Conservation (phyloP, 1,139 yeast genomes). For the Candida sanyaensis region DNA sequence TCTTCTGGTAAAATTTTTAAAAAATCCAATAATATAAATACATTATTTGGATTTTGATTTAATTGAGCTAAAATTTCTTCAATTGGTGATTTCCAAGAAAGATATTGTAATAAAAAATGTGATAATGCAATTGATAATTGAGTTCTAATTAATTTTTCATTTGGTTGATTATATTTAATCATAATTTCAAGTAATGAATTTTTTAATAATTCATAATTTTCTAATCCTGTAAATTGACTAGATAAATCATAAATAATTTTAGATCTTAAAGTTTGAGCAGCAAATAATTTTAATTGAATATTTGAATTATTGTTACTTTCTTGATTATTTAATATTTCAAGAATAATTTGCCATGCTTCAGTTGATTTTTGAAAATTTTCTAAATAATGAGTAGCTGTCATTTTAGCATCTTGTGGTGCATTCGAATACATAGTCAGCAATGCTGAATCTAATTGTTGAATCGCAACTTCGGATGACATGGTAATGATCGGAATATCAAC, state of each 20-base stretch:
- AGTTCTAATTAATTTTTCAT: constrained; percentile 63
- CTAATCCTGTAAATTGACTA: constrained; percentile 61
- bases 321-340: constrained; percentile 29
- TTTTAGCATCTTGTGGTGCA: constrained; percentile 52
- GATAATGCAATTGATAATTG: constrained; percentile 83
- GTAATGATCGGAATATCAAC: background rate
- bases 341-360: constrained; percentile 65
- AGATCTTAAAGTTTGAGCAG: constrained; percentile 87
- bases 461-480: constrained; percentile 10
- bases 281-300: constrained; percentile 69
- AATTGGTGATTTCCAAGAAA: constrained; percentile 72
- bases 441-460: constrained; percentile 44
- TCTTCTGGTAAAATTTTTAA: constrained; percentile 91
- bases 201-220: constrained; percentile 55
- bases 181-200: constrained; percentile 62
- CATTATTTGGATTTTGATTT: constrained; percentile 25
- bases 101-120: constrained; percentile 75
- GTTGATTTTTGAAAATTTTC: constrained; percentile 82
- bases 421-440: constrained; percentile 63
- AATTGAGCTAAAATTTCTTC: constrained; percentile 62
- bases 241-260: constrained; percentile 81
- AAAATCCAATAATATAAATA: constrained; percentile 60
- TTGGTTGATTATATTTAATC: constrained; percentile 42
- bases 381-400: constrained; percentile 63
- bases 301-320: constrained; percentile 22